Percentiles rank a stretch among this genome's conserved stretches.
These are phyloP conservation scores for Pichia pseudocactophila DNA, from an alignment of 805 yeast species.

Conservation along the genomic window DNA sequence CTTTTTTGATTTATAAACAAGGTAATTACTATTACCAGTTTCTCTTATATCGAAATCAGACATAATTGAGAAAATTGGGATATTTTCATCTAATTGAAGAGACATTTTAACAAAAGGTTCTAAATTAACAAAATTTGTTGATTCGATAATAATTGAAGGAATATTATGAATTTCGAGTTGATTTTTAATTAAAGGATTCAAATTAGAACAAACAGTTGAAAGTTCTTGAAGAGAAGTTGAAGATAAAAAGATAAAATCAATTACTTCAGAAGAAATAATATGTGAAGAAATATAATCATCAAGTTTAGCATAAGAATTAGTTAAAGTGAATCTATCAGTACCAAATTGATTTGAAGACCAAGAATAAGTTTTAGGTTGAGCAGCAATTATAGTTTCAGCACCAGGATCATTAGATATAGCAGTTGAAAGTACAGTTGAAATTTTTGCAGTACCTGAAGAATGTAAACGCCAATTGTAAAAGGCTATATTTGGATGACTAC, in stretches of 20 bases:
- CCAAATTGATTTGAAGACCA: conserved; percentile 29
- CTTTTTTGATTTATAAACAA: conserved; percentile 30
- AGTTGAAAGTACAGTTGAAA: conserved; percentile 34
- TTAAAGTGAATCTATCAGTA: conserved; percentile 23
- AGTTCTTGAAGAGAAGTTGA: conserved; percentile 45
- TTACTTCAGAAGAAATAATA: conserved; percentile 1
- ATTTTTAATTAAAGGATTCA: conserved; percentile 29
- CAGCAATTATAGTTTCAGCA: conserved; percentile 1
- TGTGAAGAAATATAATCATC: conserved; percentile 18
- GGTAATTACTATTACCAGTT: conserved; percentile 26
- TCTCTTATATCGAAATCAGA: conserved; percentile 50
- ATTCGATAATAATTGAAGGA: conserved; percentile 54
- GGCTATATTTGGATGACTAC: conserved; percentile 48
- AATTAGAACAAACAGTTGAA: conserved; percentile 32
- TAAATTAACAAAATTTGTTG: conserved; percentile 61
- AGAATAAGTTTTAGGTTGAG: conserved; percentile 15
- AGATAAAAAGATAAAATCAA: conserved; percentile 40
- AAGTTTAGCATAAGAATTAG: conserved; percentile 16
- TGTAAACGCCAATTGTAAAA: conserved; percentile 53
- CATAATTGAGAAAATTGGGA: conserved; percentile 47
- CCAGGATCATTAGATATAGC: conserved; percentile 1
- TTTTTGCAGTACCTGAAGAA: conserved; percentile 33
- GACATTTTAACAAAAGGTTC: conserved; percentile 53
- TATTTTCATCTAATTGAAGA: conserved; percentile 24
- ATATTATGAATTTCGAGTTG: conserved; percentile 22